Evolutionary conservation across 768 basidiomycete species (phyloP).

Genomic region (Leucocoprinus leucothites): DNA sequence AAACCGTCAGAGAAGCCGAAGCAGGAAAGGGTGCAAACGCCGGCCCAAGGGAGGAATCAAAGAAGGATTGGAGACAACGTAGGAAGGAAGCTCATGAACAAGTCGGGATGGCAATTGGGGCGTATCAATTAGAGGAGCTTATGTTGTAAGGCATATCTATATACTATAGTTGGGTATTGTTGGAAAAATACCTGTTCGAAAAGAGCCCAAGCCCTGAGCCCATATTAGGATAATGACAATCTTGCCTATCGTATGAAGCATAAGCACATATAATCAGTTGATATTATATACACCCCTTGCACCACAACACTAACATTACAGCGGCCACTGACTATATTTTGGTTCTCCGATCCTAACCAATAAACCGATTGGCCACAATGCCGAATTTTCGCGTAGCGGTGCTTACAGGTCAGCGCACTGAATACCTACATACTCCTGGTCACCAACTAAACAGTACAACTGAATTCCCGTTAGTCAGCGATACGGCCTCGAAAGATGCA

Average conservation of each 20-base stretch:
- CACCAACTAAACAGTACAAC: background rate
- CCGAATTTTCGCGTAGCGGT: slow-evolving; percentile 17
- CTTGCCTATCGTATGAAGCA: too few relatives aligned
- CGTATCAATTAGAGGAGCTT: slow-evolving; percentile 74
- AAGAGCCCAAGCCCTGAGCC: too few relatives aligned
- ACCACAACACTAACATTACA: too few relatives aligned
- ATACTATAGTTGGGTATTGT: too few relatives aligned
- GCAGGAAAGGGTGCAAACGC: slow-evolving; percentile 27
- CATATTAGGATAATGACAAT: too few relatives aligned
- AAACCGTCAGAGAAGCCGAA: slow-evolving; percentile 39
- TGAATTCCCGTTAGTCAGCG: slow-evolving; percentile 51
- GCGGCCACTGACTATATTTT: too few relatives aligned
- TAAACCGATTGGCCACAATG: too few relatives aligned
- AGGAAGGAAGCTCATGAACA: slow-evolving; percentile 52
- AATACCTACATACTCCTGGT: background rate
- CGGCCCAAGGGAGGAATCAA: slow-evolving; percentile 27
- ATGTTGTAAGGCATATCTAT: slow-evolving; percentile 35
- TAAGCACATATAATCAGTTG: too few relatives aligned
- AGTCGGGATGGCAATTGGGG: slow-evolving; percentile 50
- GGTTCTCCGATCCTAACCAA: too few relatives aligned
- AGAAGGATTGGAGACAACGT: slow-evolving; percentile 51
- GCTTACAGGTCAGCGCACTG: slow-evolving; percentile 17
- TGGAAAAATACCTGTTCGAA: too few relatives aligned
- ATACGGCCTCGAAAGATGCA: slow-evolving; percentile 52
- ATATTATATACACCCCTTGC: too few relatives aligned